phyloP scores from a whole-genome alignment of 2,329 filamentous ascomycete genomes.

The Venturiaceae sp. region DNA sequence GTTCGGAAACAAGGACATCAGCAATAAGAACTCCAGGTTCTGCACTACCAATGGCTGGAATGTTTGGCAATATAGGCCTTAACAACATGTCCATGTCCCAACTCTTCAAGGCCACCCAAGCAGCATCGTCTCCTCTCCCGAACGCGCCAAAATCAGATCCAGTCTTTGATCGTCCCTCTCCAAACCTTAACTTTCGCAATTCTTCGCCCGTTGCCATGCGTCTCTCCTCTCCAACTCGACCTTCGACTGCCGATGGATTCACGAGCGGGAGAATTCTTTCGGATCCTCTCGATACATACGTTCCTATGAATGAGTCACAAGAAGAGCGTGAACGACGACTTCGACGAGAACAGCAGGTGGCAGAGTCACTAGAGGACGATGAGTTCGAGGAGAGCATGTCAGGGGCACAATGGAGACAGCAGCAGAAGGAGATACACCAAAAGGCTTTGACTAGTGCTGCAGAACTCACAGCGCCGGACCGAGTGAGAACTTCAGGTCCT shows the following conservation, averaged over 20 bases:
- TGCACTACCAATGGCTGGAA: background rate
- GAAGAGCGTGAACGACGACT: background rate
- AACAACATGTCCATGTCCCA: background rate
- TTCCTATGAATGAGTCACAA: slow-evolving; percentile 7
- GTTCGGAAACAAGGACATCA: background rate
- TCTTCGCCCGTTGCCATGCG: background rate
- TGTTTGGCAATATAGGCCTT: background rate
- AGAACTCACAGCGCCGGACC: background rate
- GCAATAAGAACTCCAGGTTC: slow-evolving; percentile 8
- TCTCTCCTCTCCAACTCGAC: slow-evolving; percentile 1
- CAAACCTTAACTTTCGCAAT: background rate
- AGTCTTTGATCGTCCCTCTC: slow-evolving; percentile 9
- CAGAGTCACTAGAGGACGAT: slow-evolving; percentile 6
- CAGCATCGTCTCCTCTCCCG: slow-evolving; percentile 6
- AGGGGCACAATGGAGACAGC: background rate
- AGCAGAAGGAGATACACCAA: slow-evolving; percentile 1
- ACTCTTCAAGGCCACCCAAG: slow-evolving; percentile 7
- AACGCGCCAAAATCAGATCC: slow-evolving; percentile 2
- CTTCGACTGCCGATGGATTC: background rate
- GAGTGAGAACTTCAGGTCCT: background rate
- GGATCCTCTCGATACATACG: slow-evolving; percentile 7
- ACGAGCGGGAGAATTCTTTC: background rate
- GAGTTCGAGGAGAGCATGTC: slow-evolving; percentile 2
- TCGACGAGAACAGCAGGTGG: background rate
- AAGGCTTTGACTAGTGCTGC: background rate